Evolutionary conservation across 1,139 yeast genomes (phyloP).

Genomic region (Pichia sp.): DNA sequence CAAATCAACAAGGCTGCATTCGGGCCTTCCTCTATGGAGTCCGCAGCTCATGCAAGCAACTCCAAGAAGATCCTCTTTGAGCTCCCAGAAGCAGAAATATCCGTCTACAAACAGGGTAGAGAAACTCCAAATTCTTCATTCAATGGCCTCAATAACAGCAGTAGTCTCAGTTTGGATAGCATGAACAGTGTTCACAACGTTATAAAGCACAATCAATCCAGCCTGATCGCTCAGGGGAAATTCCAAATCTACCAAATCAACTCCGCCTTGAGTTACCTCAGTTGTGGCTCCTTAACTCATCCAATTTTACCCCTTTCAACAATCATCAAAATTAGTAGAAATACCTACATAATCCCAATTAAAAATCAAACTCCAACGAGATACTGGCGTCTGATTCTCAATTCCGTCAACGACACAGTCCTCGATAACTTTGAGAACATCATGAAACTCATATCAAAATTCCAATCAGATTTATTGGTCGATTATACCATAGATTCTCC

Average conservation of each 20-base stretch:
- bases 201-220: constrained; percentile 13
- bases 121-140: background rate
- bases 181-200: constrained; percentile 3
- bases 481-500: constrained; percentile 15
- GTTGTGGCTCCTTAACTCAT: constrained; percentile 58
- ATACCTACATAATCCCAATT: constrained; percentile 62
- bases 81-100: constrained; percentile 15
- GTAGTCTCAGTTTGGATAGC: background rate
- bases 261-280: constrained; percentile 38
- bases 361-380: constrained; percentile 74
- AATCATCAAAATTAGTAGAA: constrained; percentile 49
- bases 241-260: constrained; percentile 65
- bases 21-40: background rate
- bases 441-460: constrained; percentile 11
- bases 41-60: background rate
- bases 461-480: constrained; percentile 9
- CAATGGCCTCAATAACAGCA: too few species aligned
- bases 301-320: constrained; percentile 65
- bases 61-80: constrained; percentile 12
- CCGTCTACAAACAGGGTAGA: constrained; percentile 16
- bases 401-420: constrained; percentile 25
- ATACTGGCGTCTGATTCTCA: constrained; percentile 63
- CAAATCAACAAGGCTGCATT: background rate
- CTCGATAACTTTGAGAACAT: constrained; percentile 9
- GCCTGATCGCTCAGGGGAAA: constrained; percentile 58